Evolutionary conservation across 179 eudicot species (phyloP), one percentile per base, ranked within the genome.

Genomic region (Vitellaria paradoxa): DNA sequence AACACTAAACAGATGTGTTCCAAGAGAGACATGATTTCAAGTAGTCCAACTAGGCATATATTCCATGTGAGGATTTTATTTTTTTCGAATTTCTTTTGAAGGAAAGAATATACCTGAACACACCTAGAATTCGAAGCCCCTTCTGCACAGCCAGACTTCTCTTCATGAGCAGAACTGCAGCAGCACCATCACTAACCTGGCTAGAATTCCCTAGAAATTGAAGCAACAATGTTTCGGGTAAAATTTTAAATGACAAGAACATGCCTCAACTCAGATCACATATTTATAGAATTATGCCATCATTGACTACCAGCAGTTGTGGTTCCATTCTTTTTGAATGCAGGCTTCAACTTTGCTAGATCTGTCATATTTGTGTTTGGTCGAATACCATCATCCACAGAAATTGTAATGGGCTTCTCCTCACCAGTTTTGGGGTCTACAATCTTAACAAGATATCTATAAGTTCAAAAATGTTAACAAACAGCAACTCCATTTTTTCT

Each of bases 101-200:
- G 15, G 45, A 26, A 47, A 47, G 9, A 66, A 65, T 50, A 66
- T 80, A 91, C 97, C 96, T 87, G 81, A 89, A 86, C 7, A 91
- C 89, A 55, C 98, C 98, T 56, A 93, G 93, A 79, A 91, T 87
- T 5, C 97, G 92, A 78, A 93, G 89, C 45, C 94, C 87, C 82
- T 87, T 91, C 71, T 80, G 74, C 74, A 72, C 68, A 59, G 98
- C 98, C 64, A 90, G 50, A 81, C 93, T 90, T 82, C 93, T 85
- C 81, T 91, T 93, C 98, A 90, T 91, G 77, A 93, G 88, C 15
- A 93, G 92, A 13, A 93, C 98, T 7, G 97, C 98, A 65, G 84
- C 94, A 81, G 97, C 97, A 56, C 98, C 98, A 80, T 93, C 98
- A 85, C 96, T 94, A 59, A 94, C 91, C 79, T 94, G 98, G 83